Evolutionary conservation across 139 green algal species (phyloP), one percentile per base, ranked within the genome.

Genomic region (Limnomonas spitsbergensis): DNA sequence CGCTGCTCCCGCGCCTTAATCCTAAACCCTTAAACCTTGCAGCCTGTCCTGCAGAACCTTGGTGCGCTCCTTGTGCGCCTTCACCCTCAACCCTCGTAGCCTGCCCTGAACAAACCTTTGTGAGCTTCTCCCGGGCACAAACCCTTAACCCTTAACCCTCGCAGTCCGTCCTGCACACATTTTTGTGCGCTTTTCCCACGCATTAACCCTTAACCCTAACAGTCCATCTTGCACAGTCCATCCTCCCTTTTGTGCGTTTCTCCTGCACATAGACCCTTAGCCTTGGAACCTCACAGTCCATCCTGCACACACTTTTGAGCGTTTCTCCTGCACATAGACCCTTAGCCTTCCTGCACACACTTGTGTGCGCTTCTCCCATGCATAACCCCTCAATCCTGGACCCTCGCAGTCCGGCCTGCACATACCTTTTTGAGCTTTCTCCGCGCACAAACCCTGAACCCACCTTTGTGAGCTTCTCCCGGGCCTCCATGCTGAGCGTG

Each of bases 291-390:
- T n/a, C n/a, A n/a, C n/a, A n/a, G n/a, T n/a, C n/a, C n/a, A n/a
- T n/a, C n/a, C n/a, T n/a, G n/a, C n/a, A n/a, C n/a, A n/a, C n/a
- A n/a, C n/a, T n/a, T 93, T 92, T 38, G 47, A 35, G 14, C 98
- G 90, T 90, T 98, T 98, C 78, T 99, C 95, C 0, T 93, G 69
- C 2, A 93, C 92, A 73, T 99, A 95, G 83, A 95, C 86, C 27
- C 84, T 93, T 61, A 29, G 47, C 47, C 47, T 61, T 20, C 47
- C 14, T 61, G 47, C 47, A 29, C 47, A 61, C n/a, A n/a, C n/a
- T n/a, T n/a, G 47, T 61, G 47, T 61, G 47, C 14, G 20, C 47
- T 29, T 20, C 47, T 14, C 14, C 14, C 47, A 61, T 61, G 47
- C 14, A 61, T 20, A 61, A 29, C 47, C 47, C 20, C 20, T 14